phyloP scores from a whole-genome alignment of 495 filamentous ascomycete species.

The Echria macrotheca region DNA sequence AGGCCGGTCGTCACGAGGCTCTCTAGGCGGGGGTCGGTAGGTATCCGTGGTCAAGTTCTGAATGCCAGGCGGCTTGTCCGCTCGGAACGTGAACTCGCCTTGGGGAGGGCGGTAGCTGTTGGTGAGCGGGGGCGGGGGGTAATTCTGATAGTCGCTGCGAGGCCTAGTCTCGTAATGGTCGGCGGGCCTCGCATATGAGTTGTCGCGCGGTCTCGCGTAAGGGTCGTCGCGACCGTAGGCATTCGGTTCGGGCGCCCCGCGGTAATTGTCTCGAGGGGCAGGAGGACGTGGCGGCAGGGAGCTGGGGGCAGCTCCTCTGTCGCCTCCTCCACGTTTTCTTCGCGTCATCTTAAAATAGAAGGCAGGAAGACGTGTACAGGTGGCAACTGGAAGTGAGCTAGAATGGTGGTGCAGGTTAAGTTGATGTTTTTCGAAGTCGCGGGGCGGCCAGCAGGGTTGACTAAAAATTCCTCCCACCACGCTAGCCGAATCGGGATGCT shows the following conservation, averaged over 20 bases:
- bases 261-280: constrained; percentile 12
- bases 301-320: no score
- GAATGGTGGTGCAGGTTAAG: no score
- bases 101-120: constrained; percentile 33
- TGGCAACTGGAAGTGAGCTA: no score
- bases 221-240: constrained; percentile 8
- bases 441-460: no score
- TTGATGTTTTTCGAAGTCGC: no score
- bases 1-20: constrained; percentile 12
- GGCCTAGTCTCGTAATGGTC: neutral
- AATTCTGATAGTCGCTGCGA: neutral
- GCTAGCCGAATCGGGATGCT: no score
- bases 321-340: no score
- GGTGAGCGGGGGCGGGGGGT: neutral
- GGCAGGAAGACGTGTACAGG: no score
- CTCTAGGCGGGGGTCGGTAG: constrained; percentile 3
- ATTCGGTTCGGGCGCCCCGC: no score
- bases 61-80: constrained; percentile 37
- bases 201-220: neutral
- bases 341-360: no score
- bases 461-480: no score
- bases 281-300: constrained; percentile 9
- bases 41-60: constrained; percentile 4
- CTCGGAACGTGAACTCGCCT: constrained; percentile 42
- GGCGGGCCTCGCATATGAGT: constrained; percentile 2